These are phyloP conservation scores for Plasmodium gonderi DNA, from an alignment of 169 alveolate species.

Conservation along the genomic window DNA sequence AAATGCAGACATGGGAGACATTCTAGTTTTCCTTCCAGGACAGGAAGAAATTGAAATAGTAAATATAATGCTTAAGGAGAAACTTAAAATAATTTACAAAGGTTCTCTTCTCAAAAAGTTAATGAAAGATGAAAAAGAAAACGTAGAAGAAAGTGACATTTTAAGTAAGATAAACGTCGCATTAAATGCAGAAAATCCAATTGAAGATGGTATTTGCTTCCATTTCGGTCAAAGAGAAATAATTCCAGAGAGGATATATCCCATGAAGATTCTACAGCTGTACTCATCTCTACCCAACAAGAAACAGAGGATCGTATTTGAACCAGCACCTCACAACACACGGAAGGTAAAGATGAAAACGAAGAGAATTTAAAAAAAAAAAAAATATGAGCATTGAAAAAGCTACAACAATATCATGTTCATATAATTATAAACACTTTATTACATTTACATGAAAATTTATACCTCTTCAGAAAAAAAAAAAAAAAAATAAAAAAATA, in stretches of 20 bases:
- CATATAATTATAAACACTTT: too few species aligned
- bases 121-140: conserved; percentile 65
- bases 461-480: too few species aligned
- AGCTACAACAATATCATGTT: too few species aligned
- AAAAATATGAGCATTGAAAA: background rate
- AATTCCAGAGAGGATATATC: conserved; percentile 66
- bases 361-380: background rate
- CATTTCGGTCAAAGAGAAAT: conserved; percentile 70
- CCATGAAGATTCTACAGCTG: conserved; percentile 70
- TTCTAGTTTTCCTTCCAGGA: conserved; percentile 95
- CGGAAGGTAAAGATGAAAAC: conserved; percentile 17
- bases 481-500: too few species aligned
- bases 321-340: conserved; percentile 81
- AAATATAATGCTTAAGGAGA: conserved; percentile 77
- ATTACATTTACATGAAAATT: too few species aligned
- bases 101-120: conserved; percentile 69
- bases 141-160: conserved; percentile 18
- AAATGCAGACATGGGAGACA: conserved; percentile 85
- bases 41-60: conserved; percentile 95
- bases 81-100: conserved; percentile 78
- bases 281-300: conserved; percentile 90
- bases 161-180: conserved; percentile 1
- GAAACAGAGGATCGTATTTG: conserved; percentile 87
- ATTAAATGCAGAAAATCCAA: background rate
- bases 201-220: conserved; percentile 41